phyloP scores from a whole-genome alignment of 805 yeast species.

The Kodamaea kakaduensis region DNA sequence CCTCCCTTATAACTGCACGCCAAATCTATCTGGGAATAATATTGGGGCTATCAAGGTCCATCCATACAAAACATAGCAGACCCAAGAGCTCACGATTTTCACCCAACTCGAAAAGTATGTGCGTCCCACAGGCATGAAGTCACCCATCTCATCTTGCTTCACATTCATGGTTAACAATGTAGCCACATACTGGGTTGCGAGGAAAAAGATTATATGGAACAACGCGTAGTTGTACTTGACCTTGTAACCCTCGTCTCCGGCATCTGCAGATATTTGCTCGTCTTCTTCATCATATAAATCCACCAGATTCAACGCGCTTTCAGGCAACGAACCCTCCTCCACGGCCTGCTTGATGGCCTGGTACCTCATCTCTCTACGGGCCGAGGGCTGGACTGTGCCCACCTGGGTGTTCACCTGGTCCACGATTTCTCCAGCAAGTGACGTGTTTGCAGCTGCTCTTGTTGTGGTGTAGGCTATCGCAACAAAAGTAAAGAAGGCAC shows the following conservation, averaged over 20 bases:
- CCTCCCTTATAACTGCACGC: slow-evolving; percentile 20
- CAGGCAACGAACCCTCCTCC: slow-evolving; percentile 93
- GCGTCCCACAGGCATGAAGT: slow-evolving; percentile 94
- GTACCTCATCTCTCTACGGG: slow-evolving; percentile 67
- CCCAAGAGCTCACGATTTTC: slow-evolving; percentile 88
- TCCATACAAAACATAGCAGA: slow-evolving; percentile 76
- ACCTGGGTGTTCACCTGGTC: slow-evolving; percentile 43
- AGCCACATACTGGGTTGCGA: slow-evolving; percentile 97
- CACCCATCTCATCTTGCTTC: slow-evolving; percentile 75
- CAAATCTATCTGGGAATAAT: slow-evolving; percentile 84
- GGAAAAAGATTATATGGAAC: slow-evolving; percentile 86
- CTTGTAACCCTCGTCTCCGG: slow-evolving; percentile 54
- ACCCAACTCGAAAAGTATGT: slow-evolving; percentile 96
- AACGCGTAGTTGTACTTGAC: slow-evolving; percentile 82
- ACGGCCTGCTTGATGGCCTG: slow-evolving; percentile 92
- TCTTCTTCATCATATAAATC: slow-evolving; percentile 50
- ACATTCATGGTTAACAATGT: slow-evolving; percentile 90
- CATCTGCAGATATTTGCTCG: slow-evolving; percentile 32
- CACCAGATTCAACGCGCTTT: slow-evolving; percentile 76
- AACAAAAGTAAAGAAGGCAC: slow-evolving; percentile 88
- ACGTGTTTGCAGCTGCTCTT: slow-evolving; percentile 76
- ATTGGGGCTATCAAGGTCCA: slow-evolving; percentile 95
- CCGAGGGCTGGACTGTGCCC: slow-evolving; percentile 41
- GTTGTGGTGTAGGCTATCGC: slow-evolving; percentile 98
- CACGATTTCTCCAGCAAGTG: slow-evolving; percentile 40